phyloP scores from a whole-genome alignment of 805 yeast species.

The Metschnikowia bowlesiae region DNA sequence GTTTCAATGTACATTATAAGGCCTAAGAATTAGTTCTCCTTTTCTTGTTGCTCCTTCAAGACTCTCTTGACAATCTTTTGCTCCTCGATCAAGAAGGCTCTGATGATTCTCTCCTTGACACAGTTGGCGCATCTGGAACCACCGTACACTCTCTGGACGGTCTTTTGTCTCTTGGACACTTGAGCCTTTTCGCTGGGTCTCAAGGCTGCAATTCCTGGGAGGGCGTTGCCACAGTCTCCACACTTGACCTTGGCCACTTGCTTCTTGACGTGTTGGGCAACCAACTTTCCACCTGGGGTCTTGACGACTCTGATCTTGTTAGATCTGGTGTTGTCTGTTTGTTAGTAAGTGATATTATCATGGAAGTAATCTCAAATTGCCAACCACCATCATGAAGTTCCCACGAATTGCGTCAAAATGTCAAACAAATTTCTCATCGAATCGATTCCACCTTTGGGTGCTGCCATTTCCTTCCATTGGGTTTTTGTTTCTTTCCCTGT shows the following conservation, averaged over 20 bases:
- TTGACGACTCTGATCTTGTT: constrained; percentile 99
- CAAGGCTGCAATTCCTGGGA: constrained; percentile 86
- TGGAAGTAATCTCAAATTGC: background rate
- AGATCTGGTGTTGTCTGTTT: constrained; percentile 95
- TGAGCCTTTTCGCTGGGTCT: constrained; percentile 98
- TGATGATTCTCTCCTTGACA: constrained; percentile 98
- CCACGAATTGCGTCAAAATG: no score
- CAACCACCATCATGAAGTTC: no score
- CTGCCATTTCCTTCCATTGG: no score
- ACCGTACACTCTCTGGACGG: constrained; percentile 99
- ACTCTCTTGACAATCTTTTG: constrained; percentile 99
- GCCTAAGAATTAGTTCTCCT: constrained; percentile 47
- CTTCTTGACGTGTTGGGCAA: constrained; percentile 97
- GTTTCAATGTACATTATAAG: constrained; percentile 14
- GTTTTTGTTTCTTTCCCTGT: no score
- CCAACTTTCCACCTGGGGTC: constrained; percentile 99
- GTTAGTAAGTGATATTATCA: constrained; percentile 28
- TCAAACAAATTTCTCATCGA: no score
- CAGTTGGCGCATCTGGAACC: constrained; percentile 98
- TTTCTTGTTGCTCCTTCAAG: constrained; percentile 91
- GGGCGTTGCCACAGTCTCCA: constrained; percentile 81
- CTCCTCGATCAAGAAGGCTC: constrained; percentile 99
- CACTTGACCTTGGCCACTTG: constrained; percentile 80
- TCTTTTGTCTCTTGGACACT: constrained; percentile 93
- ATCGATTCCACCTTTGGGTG: no score